phyloP scores from a whole-genome alignment of 768 basidiomycete genomes.

The Trametes maxima region DNA sequence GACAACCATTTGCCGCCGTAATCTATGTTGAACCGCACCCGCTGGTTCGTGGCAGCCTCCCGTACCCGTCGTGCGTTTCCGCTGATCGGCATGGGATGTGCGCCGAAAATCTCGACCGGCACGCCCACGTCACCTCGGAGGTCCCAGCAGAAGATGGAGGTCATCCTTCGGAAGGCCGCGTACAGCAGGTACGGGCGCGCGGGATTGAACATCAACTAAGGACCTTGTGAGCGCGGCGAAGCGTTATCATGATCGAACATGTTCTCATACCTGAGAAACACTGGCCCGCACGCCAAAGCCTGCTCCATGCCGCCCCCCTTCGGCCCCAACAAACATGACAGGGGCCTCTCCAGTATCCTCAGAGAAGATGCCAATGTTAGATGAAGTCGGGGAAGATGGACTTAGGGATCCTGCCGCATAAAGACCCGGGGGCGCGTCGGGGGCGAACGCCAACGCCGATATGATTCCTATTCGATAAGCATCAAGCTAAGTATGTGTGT shows the following conservation, averaged over 20 bases:
- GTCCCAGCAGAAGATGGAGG: constrained; percentile 76
- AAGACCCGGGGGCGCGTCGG: constrained; percentile 53
- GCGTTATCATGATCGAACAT: neutral
- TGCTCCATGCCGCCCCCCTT: constrained; percentile 36
- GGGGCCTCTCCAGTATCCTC: constrained; percentile 58
- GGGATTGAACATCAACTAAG: constrained; percentile 79
- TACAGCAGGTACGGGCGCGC: constrained; percentile 70
- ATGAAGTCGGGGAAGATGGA: constrained; percentile 42
- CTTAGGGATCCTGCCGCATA: constrained; percentile 83
- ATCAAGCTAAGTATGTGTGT: constrained; percentile 3
- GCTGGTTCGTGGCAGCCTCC: constrained; percentile 64
- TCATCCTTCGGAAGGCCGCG: constrained; percentile 72
- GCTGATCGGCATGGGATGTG: constrained; percentile 3
- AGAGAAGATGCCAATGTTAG: constrained; percentile 68
- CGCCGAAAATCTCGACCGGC: constrained; percentile 43
- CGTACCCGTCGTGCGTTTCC: neutral
- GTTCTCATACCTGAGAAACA: constrained; percentile 55
- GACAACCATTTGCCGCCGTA: constrained; percentile 61
- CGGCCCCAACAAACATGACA: constrained; percentile 64
- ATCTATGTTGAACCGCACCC: constrained; percentile 78
- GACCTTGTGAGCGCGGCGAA: constrained; percentile 2
- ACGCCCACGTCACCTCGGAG: constrained; percentile 56
- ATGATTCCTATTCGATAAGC: constrained; percentile 67
- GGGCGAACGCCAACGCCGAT: constrained; percentile 79
- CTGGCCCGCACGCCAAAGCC: constrained; percentile 39